Evolutionary conservation across 2,329 filamentous ascomycete species (phyloP), one percentile per base, ranked within the genome.

Genomic region (Chaetomium sp.): DNA sequence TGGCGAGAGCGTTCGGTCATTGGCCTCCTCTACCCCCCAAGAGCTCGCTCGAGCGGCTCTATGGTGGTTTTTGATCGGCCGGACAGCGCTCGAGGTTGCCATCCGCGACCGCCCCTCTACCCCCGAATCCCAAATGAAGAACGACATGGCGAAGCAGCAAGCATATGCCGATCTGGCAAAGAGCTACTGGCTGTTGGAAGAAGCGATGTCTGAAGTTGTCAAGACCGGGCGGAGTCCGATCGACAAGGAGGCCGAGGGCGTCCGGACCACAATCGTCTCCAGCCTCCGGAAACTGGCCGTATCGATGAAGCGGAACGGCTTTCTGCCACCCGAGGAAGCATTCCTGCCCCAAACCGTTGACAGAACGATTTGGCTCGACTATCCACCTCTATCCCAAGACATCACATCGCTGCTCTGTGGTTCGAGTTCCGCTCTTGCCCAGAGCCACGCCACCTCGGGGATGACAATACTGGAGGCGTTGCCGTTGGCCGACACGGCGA

Each of bases 31-130:
- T 58, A 80, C 86, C 0, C 82, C 89, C 0, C 81, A 83, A 55
- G 86, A 92, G 65, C 89, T 93, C 79, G 82, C 90, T 10, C 85
- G 91, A 64, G 89, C 88, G 27, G 88, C 87, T 3, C 80, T 91
- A 0, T 97, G 93, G 93, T 97, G 93, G 93, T 96, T 97, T 72
- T 74, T 96, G 54, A 90, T 87, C 70, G 93, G 93, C 23, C 88
- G 93, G 67, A 86, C 88, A 72, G 87, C 88, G 10, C 81, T 97
- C 59, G 93, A 97, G 75, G 77, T 79, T 13, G 82, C 89, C 47
- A 87, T 96, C 55, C 84, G 91, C 66, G 87, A 86, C 60, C 83
- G 86, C 7, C 83, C 88, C 33, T 78, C 80, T 42, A 81, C 77
- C 50, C 80, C 83, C 4, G 83, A 87, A 66, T 79, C 77, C 9